Evolutionary conservation across 140 eudicot genomes (phyloP), one percentile per base, ranked within the genome.

Genomic region (Stevia rebaudiana): DNA sequence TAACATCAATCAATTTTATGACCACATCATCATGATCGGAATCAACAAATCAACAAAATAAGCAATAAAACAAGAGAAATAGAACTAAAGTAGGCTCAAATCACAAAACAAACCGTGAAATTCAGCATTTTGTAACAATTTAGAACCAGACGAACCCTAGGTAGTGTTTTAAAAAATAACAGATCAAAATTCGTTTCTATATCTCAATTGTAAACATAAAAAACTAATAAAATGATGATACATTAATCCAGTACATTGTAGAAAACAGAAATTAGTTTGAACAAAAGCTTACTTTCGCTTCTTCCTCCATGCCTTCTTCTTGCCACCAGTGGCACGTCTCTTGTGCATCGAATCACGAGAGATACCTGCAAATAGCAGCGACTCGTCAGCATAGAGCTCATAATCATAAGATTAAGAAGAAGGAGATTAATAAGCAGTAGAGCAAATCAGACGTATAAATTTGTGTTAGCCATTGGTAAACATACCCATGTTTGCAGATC

Each of bases 261-360:
- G 11, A 30, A 7, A 56, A 31, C n/a, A 13, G 0, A 1, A 56
- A 15, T 8, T 8, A n/a, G 24, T 3, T 0, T 8, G 19, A 8
- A 54, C 5, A 13, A 6, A 5, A 40, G 6, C 70, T 11, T 69
- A 70, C 74, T 78, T 78, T 67, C 83, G 83, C 79, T 78, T 78
- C 83, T 78, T 78, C 41, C 83, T 78, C 79, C 83, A 74, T 0
- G 80, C 76, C 70, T 79, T 79, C 80, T 79, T 69, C 76, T 79
- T 79, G 22, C 77, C 80, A 25, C 83, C 83, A 79, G 80, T 79
- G 48, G 80, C 77, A 51, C 80, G 70, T n/a, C 80, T 62, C 59
- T 74, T 74, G 83, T 79, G 80, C 80, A 79, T 74, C 46, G 83
- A 79, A 59, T 74, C 80, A 63, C 83, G 76, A 33, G 80, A 79